Evolutionary conservation across 75 land plant genomes (phyloP), one percentile per base, ranked within the genome.

Genomic region (Adiantum capillusveneris): DNA sequence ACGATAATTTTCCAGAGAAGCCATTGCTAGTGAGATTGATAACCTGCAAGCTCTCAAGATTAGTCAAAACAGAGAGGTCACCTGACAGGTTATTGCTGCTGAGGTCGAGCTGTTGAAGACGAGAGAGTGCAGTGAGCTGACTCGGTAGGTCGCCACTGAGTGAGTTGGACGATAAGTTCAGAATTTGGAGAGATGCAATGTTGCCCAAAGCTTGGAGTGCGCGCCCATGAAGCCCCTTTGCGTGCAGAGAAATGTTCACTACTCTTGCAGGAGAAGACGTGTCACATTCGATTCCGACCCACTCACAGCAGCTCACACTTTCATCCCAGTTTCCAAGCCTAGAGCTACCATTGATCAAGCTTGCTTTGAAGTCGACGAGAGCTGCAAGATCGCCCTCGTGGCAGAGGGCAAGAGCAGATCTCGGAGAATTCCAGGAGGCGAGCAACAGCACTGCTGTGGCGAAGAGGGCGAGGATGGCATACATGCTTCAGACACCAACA

Each of bases 31-130:
- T 78, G 13, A 78, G 17, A 30, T 78, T 61, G 18, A 78, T 1
- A 0, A 50, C 52, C 28, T 49, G 69, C 25, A 73, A 28, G 30
- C 60, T 55, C 14, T 2, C 5, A 2, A 68, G 13, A 29, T 37
- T 37, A 20, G 34, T 22, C 20, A 21, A 21, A n/a, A 53, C 31
- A 7, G 63, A 65, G 26, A 81, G 45, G 16, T 56, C 30, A 29
- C 84, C 84, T 7, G 58, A 44, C 11, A 82, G 55, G 6, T 26
- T 34, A 53, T 82, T 82, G 64, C 21, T 65, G 65, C 78, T 78
- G 59, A 82, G 31, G 57, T 82, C 76, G 29, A 77, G 52, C 31
- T 62, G 44, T 37, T 31, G 39, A 19, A 75, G 63, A 43, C 24
- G 17, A 11, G 20, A 29, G 21, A 72, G 65, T 17, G 56, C 37